These are phyloP conservation scores for Yarrowia keelungensis DNA, from an alignment of 805 yeast genomes.

Conservation along the genomic window DNA sequence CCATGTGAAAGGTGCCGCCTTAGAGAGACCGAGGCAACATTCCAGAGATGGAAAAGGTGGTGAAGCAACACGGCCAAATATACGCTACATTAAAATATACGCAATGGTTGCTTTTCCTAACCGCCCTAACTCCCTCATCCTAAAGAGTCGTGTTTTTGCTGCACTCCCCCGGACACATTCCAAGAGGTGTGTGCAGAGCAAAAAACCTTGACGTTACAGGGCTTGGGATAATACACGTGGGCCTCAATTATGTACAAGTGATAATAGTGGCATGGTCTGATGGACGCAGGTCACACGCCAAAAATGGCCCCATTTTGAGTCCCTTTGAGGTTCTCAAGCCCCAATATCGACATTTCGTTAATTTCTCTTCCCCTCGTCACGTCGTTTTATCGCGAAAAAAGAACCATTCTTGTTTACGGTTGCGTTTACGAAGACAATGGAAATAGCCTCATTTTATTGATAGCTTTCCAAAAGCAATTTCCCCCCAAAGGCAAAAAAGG, in stretches of 20 bases:
- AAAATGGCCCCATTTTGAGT: constrained; percentile 5
- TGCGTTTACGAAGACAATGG: constrained; percentile 5
- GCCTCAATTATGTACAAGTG: not conserved
- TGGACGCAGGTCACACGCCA: not conserved
- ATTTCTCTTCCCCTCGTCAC: too few relatives aligned
- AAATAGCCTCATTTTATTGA: constrained; percentile 15
- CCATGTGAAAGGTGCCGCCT: not conserved
- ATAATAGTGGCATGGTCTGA: not conserved
- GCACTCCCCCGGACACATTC: constrained; percentile 21
- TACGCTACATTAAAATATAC: not conserved
- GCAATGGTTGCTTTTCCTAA: not conserved
- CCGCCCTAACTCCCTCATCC: not conserved
- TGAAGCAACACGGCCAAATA: not conserved
- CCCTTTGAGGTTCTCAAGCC: too few relatives aligned
- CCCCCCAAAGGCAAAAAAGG: constrained; percentile 1
- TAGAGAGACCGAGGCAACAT: not conserved
- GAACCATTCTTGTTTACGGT: constrained; percentile 7
- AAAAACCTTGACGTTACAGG: constrained; percentile 1
- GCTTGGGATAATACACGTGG: constrained; percentile 23
- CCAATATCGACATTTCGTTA: too few relatives aligned
- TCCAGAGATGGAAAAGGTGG: not conserved
- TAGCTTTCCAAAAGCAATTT: constrained; percentile 16
- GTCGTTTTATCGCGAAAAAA: constrained; percentile 7
- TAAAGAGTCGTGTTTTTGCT: not conserved
- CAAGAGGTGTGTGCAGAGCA: constrained; percentile 6